Evolutionary conservation across 2,329 filamentous ascomycete species (phyloP).

Genomic region (Plectosphaerella cucumerina): DNA sequence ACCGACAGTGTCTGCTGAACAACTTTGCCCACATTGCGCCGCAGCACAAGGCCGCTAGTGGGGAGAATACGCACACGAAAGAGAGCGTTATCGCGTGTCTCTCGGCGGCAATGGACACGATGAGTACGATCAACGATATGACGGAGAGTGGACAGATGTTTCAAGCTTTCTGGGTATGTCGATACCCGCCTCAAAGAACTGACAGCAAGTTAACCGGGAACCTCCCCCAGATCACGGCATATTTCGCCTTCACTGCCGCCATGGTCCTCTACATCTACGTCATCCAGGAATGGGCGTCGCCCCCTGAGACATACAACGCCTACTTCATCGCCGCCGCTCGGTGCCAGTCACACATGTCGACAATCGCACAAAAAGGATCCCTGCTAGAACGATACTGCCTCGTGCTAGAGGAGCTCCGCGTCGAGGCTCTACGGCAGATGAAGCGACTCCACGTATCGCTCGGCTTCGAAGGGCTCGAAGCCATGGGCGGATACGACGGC

Average conservation of each 20-base stretch:
- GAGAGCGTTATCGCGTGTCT: constrained; percentile 24
- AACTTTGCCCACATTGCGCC: constrained; percentile 24
- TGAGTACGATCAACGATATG: constrained; percentile 32
- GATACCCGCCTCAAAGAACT: not conserved
- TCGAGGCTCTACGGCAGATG: constrained; percentile 10
- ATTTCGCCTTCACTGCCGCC: constrained; percentile 39
- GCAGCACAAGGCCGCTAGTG: constrained; percentile 4
- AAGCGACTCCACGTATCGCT: not conserved
- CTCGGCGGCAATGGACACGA: constrained; percentile 32
- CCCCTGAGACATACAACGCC: constrained; percentile 19
- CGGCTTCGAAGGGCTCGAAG: not conserved
- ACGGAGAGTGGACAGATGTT: constrained; percentile 29
- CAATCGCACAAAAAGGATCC: constrained; percentile 30
- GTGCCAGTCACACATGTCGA: constrained; percentile 34
- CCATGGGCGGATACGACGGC: not conserved
- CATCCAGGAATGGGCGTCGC: constrained; percentile 29
- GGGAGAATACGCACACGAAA: constrained; percentile 7
- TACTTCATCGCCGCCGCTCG: constrained; percentile 31
- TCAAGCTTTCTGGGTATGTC: constrained; percentile 33
- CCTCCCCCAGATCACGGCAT: constrained; percentile 30
- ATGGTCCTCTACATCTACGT: constrained; percentile 39
- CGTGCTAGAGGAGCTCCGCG: constrained; percentile 29
- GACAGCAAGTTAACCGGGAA: not conserved
- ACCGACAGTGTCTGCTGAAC: constrained; percentile 31
- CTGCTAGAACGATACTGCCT: constrained; percentile 36